Evolutionary conservation across 1,139 yeast species (phyloP), one percentile per base, ranked within the genome.

Genomic region (Zhuliangozyma blackwelliae): DNA sequence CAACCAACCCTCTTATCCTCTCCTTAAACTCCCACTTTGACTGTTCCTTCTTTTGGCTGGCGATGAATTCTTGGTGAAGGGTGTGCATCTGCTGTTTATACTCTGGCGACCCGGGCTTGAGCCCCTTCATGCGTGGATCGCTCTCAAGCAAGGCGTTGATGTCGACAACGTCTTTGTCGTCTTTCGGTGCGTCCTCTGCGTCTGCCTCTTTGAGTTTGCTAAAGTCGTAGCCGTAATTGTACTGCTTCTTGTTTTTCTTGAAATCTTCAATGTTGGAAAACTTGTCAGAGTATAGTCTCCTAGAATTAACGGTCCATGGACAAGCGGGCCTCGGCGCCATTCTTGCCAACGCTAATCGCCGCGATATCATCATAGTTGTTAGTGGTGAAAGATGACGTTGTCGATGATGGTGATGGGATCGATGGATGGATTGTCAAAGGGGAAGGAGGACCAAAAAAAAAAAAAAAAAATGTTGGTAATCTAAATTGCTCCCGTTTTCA

Each of bases 51-150:
- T 54, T 45, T 33, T 59, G 60, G 11, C 55, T 46, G 11, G 38
- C 32, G 27, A 51, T 45, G 34, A 47, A 53, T 32, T 64, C 67
- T 36, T 60, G 50, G 35, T 65, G 65, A 10, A 69, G 49, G 28
- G 50, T 35, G 38, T 50, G 40, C 27, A 61, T 50, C 48, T 56
- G 58, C 19, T 66, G 60, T 40, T 65, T 66, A 46, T 65, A 68
- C 30, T 70, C 74, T 0, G 70, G 61, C 2, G 71, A 55, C 1
- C 67, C 65, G 3, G 55, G 59, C 29, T 48, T 51, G 19, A 68
- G 48, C 3, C 46, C 46, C n/a, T 44, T 37, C 32, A 69, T 54
- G 16, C 68, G 47, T 2, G 72, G 72, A 41, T 68, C 71, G 7
- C 47, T 45, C 42, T 61, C 65, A 23, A 65, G 40, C 27, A 53